Percentiles rank a stretch among this genome's conserved stretches.
Evolutionary conservation across 495 filamentous ascomycete species (phyloP).

Genomic region (Lasiosphaeria ovina): DNA sequence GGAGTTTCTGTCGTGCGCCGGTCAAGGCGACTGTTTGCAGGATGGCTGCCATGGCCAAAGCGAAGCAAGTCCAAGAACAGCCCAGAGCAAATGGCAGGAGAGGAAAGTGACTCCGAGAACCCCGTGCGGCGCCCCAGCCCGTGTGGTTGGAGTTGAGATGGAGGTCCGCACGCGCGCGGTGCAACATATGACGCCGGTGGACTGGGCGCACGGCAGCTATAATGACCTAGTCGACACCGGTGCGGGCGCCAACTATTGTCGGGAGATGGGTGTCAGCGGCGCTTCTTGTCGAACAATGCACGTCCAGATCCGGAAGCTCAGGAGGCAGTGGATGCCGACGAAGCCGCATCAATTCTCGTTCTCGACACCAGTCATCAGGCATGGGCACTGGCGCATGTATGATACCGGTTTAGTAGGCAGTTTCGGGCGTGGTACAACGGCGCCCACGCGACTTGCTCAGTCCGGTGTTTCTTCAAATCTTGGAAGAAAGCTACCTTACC

Average conservation of each 20-base stretch:
- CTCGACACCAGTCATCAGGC: too few species aligned
- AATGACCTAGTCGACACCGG: not conserved
- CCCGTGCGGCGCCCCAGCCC: not conserved
- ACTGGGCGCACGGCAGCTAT: not conserved
- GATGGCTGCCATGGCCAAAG: not conserved
- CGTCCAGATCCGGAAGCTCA: not conserved
- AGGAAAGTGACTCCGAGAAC: not conserved
- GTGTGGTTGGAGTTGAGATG: not conserved
- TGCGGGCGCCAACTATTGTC: not conserved
- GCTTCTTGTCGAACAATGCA: constrained; percentile 1
- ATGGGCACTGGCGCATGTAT: too few species aligned
- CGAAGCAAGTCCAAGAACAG: not conserved
- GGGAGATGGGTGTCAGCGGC: constrained; percentile 1
- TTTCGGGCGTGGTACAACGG: too few species aligned
- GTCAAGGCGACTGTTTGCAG: too few species aligned
- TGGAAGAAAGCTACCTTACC: too few species aligned
- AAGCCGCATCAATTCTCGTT: too few species aligned
- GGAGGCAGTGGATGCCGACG: not conserved
- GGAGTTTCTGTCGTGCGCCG: too few species aligned
- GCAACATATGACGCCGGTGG: constrained; percentile 2
- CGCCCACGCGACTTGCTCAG: too few species aligned
- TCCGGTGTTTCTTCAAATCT: too few species aligned
- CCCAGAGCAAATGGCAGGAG: not conserved
- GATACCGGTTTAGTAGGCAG: too few species aligned
- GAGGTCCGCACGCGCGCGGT: constrained; percentile 4